These are phyloP conservation scores for Neovahlkampfia damariscottae DNA, from an alignment of 78 protist genomes.

Conservation along the genomic window DNA sequence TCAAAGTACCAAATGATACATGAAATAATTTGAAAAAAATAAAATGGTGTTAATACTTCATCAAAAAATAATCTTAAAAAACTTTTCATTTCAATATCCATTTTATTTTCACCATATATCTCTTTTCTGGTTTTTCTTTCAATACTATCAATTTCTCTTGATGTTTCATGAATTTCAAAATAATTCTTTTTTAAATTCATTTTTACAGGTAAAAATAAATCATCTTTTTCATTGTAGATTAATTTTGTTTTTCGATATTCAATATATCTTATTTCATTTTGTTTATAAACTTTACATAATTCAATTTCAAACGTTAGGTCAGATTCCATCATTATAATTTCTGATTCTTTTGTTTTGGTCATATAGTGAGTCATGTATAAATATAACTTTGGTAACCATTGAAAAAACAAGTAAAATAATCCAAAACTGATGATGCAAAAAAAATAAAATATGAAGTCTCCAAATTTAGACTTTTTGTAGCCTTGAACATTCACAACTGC, in stretches of 20 bases:
- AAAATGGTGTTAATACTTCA: background rate
- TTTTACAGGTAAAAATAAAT: background rate
- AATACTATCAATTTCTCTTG: background rate
- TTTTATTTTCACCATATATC: background rate
- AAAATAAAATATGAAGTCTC: background rate
- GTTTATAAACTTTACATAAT: background rate
- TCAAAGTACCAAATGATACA: background rate
- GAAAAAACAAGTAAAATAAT: background rate
- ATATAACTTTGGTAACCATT: background rate
- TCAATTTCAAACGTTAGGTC: background rate
- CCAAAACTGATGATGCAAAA: background rate
- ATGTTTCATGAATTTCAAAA: background rate
- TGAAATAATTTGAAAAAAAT: background rate
- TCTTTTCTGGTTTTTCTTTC: background rate
- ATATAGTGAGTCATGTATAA: background rate
- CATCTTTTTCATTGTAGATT: background rate
- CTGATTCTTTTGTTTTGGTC: background rate
- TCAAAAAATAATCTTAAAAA: background rate
- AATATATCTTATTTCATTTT: background rate
- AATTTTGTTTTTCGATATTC: background rate
- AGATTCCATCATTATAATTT: background rate
- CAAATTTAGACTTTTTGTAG: background rate
- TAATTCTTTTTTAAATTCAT: background rate
- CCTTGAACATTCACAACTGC: background rate
- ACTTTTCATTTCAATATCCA: background rate